These are phyloP conservation scores for Fusarium sp. DNA, from an alignment of 2,329 filamentous ascomycete genomes.

Conservation along the genomic window DNA sequence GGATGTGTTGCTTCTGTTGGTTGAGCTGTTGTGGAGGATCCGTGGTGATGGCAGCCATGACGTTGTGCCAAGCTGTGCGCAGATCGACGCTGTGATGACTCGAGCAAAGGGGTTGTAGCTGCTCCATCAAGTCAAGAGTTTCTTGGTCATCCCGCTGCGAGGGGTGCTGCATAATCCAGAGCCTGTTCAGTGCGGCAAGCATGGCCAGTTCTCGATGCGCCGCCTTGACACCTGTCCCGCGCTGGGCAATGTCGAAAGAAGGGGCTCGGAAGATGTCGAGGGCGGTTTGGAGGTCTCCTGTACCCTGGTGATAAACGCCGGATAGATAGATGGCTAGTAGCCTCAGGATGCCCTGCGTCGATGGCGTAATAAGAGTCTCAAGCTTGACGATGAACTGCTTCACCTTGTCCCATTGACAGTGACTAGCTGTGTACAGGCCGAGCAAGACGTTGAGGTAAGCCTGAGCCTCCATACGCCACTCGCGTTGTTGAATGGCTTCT, in stretches of 20 bases:
- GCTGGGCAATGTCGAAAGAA: constrained; percentile 58
- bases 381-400: constrained; percentile 64
- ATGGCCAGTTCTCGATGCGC: constrained; percentile 70
- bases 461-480: constrained; percentile 71
- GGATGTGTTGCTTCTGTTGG: constrained; percentile 79
- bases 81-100: constrained; percentile 77
- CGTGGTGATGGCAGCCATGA: constrained; percentile 71
- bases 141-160: constrained; percentile 63
- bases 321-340: constrained; percentile 73
- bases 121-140: constrained; percentile 67
- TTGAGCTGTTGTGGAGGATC: constrained; percentile 72
- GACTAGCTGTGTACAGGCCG: constrained; percentile 72
- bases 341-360: constrained; percentile 52
- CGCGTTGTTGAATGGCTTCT: constrained; percentile 63
- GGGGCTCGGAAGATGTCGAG: constrained; percentile 70
- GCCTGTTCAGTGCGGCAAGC: constrained; percentile 70
- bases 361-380: constrained; percentile 53
- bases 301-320: constrained; percentile 78
- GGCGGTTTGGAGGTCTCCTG: constrained; percentile 74
- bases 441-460: constrained; percentile 76
- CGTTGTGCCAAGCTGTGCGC: constrained; percentile 76
- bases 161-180: constrained; percentile 75
- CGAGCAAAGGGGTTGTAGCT: constrained; percentile 71
- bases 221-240: constrained; percentile 53
- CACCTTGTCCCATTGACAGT: constrained; percentile 73